Percentiles rank a stretch among this genome's conserved stretches.
Conservation (phyloP, 2,329 filamentous ascomycete genomes). For the Xylaria arbuscula region DNA sequence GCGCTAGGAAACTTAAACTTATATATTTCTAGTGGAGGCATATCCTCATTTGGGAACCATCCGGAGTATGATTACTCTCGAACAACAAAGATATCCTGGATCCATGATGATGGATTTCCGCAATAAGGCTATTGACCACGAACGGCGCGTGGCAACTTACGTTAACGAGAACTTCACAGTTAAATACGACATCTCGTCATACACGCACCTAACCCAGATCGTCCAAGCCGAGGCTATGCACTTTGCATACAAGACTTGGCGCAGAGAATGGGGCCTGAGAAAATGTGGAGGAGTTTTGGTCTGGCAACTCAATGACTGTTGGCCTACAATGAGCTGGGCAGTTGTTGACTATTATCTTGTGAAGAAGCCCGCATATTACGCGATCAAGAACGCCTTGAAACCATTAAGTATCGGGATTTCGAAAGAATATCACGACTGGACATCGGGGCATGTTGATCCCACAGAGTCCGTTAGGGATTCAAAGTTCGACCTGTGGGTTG, state of each 20-base stretch:
- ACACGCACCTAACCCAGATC: slow-evolving; percentile 66
- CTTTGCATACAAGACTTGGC: slow-evolving; percentile 66
- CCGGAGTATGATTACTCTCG: slow-evolving; percentile 68
- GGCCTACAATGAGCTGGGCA: slow-evolving; percentile 74
- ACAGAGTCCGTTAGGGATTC: slow-evolving; percentile 52
- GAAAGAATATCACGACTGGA: slow-evolving; percentile 57
- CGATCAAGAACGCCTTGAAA: slow-evolving; percentile 62
- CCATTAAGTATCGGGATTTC: slow-evolving; percentile 69
- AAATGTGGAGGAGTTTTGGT: slow-evolving; percentile 73
- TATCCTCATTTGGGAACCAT: slow-evolving; percentile 81
- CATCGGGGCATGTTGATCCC: slow-evolving; percentile 57
- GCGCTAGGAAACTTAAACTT: slow-evolving; percentile 4
- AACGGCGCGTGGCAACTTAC: slow-evolving; percentile 79
- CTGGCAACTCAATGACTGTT: slow-evolving; percentile 78
- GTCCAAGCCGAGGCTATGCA: slow-evolving; percentile 65
- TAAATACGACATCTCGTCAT: slow-evolving; percentile 55
- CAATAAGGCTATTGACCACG: slow-evolving; percentile 82
- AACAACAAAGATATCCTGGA: slow-evolving; percentile 69
- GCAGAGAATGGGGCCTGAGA: slow-evolving; percentile 70
- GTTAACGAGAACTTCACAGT: slow-evolving; percentile 79
- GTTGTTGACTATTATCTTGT: slow-evolving; percentile 73
- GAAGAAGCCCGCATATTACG: slow-evolving; percentile 74
- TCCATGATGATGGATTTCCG: slow-evolving; percentile 82
- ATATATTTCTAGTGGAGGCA: slow-evolving; percentile 66
- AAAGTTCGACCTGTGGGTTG: slow-evolving; percentile 59